Evolutionary conservation across 371 early-diverging fungal species (phyloP).

Genomic region (Blakeslea trispora): DNA sequence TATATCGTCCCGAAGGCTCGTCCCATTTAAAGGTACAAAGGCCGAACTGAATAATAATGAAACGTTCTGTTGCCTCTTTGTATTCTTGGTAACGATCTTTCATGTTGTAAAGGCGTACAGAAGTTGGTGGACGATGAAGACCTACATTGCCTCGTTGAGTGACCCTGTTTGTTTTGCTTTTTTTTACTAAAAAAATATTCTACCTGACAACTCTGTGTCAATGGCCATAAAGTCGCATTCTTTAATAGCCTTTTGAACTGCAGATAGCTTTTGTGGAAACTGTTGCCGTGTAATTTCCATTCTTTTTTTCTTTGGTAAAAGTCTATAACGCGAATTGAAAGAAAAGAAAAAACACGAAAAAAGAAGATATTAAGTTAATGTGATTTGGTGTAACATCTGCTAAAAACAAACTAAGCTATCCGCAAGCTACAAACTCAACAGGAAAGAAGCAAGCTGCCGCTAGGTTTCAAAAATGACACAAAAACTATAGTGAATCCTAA

Average conservation of each 20-base stretch:
- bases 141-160: conserved; percentile 20
- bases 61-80: conserved; percentile 58
- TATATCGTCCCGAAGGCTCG: conserved; percentile 58
- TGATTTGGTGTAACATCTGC: too few relatives aligned
- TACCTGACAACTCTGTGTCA: conserved; percentile 87
- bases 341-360: background rate
- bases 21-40: conserved; percentile 77
- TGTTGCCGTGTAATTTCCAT: conserved; percentile 82
- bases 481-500: too few relatives aligned
- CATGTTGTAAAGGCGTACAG: conserved; percentile 50
- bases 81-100: conserved; percentile 70
- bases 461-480: too few relatives aligned
- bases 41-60: conserved; percentile 79
- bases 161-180: background rate
- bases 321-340: background rate
- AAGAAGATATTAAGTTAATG: too few relatives aligned
- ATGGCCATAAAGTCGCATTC: conserved; percentile 81
- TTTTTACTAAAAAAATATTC: background rate
- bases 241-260: conserved; percentile 65
- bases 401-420: too few relatives aligned
- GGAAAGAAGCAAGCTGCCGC: too few relatives aligned
- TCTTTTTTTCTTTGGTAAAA: conserved; percentile 1
- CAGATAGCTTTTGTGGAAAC: conserved; percentile 58
- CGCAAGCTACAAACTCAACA: too few relatives aligned
- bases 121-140: conserved; percentile 39